phyloP scores from a whole-genome alignment of 129 eudicot species.

The Tanacetum coccineum region DNA sequence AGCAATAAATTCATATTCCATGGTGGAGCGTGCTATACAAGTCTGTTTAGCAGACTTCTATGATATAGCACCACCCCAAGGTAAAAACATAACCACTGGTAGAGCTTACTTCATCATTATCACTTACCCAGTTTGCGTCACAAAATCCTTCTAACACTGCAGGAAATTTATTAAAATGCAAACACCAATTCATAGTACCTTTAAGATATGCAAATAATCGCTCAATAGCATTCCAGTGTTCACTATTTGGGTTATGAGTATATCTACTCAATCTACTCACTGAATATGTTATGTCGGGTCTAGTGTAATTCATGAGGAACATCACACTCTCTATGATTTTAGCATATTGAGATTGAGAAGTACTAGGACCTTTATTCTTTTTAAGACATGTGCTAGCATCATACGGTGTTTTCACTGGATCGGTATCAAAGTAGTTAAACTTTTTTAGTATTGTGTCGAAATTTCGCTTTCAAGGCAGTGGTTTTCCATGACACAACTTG shows the following conservation, averaged over 20 bases:
- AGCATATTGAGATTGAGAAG: not conserved
- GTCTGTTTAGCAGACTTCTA: not conserved
- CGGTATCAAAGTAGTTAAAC: not conserved
- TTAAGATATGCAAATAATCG: not conserved
- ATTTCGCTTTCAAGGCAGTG: too few species aligned
- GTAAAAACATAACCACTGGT: constrained; percentile 2
- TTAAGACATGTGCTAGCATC: not conserved
- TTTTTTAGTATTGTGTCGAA: not conserved
- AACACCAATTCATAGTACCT: not conserved
- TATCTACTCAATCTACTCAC: not conserved
- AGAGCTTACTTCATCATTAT: constrained; percentile 5
- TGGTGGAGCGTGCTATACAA: not conserved
- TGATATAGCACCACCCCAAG: not conserved
- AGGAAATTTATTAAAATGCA: not conserved
- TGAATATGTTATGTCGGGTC: not conserved
- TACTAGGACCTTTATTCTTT: not conserved
- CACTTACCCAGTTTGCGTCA: constrained; percentile 3
- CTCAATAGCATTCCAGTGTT: not conserved
- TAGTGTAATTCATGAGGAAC: not conserved
- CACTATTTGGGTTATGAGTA: not conserved
- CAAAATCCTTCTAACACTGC: not conserved
- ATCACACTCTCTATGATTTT: not conserved
- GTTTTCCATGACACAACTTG: too few species aligned
- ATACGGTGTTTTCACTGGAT: not conserved
- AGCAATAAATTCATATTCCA: not conserved